A percentile compares a stretch with the other conserved stretches of the same genome.
phyloP scores from a whole-genome alignment of 345 rosid species.

The Heritiera littoralis region DNA sequence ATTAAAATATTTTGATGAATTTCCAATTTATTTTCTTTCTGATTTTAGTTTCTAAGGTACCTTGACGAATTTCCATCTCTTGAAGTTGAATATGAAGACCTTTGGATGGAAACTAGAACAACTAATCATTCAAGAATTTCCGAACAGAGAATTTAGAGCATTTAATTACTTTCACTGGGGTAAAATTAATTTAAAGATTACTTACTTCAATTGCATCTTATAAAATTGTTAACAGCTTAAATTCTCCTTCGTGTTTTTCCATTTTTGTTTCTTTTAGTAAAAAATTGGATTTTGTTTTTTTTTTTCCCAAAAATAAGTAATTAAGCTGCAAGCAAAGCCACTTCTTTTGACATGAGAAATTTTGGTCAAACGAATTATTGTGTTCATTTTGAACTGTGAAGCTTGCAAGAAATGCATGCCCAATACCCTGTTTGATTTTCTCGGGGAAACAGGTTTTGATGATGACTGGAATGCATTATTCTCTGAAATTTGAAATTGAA shows the following conservation, averaged over 20 bases:
- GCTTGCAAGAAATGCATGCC: slow-evolving; percentile 3
- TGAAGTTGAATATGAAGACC: too few relatives aligned
- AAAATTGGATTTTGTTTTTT: not conserved
- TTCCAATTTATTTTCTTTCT: too few relatives aligned
- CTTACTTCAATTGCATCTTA: not conserved
- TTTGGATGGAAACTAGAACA: too few relatives aligned
- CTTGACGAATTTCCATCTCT: too few relatives aligned
- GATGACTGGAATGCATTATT: not conserved
- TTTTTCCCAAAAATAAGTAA: not conserved
- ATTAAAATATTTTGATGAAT: too few relatives aligned
- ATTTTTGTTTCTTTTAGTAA: not conserved
- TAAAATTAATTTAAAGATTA: not conserved
- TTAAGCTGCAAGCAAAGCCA: slow-evolving; percentile 11
- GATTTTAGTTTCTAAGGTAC: too few relatives aligned
- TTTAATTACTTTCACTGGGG: not conserved
- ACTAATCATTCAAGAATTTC: too few relatives aligned
- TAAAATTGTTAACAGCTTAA: too few relatives aligned
- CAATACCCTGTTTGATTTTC: not conserved
- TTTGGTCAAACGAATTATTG: not conserved
- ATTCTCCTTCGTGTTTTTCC: not conserved
- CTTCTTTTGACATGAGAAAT: not conserved
- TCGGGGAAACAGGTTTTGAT: not conserved
- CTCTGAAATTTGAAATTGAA: not conserved
- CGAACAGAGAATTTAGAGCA: too few relatives aligned
- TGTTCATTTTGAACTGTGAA: not conserved